Percentiles rank a stretch among this genome's conserved stretches.
Evolutionary conservation across 768 basidiomycete species (phyloP).

Genomic region (Tulasnella sp.): DNA sequence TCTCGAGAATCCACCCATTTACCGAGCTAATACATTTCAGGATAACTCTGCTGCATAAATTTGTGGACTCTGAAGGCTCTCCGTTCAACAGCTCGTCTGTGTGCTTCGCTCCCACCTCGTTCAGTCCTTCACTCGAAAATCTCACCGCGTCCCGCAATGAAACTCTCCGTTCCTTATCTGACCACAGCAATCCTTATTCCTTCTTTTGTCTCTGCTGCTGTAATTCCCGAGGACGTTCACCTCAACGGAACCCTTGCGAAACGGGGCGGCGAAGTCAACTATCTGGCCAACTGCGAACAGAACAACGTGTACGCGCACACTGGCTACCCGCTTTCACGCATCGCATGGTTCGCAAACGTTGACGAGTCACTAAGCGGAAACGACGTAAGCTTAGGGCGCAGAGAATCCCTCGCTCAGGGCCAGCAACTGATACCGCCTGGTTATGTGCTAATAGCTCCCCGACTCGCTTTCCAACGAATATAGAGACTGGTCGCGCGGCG

Average conservation of each 20-base stretch:
- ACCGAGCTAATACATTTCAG: background rate
- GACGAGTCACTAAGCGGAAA: background rate
- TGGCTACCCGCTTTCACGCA: background rate
- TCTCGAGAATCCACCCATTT: background rate
- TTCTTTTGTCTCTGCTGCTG: background rate
- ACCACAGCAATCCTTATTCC: background rate
- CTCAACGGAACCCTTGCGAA: background rate
- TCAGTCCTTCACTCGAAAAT: background rate
- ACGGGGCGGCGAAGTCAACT: background rate
- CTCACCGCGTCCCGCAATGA: background rate
- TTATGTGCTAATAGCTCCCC: background rate
- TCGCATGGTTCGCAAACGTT: background rate
- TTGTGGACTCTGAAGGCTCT: background rate
- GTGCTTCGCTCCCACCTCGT: background rate
- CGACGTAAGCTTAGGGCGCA: background rate
- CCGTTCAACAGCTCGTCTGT: no score
- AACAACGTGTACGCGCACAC: background rate
- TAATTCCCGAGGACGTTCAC: background rate
- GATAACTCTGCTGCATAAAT: background rate
- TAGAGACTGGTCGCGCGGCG: background rate
- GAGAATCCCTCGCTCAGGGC: no score
- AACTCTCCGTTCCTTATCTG: background rate
- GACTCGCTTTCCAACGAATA: conserved; percentile 1
- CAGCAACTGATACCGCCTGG: no score
- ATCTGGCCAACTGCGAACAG: background rate